Evolutionary conservation across 768 basidiomycete genomes (phyloP).

Genomic region (Paxillus involutus): DNA sequence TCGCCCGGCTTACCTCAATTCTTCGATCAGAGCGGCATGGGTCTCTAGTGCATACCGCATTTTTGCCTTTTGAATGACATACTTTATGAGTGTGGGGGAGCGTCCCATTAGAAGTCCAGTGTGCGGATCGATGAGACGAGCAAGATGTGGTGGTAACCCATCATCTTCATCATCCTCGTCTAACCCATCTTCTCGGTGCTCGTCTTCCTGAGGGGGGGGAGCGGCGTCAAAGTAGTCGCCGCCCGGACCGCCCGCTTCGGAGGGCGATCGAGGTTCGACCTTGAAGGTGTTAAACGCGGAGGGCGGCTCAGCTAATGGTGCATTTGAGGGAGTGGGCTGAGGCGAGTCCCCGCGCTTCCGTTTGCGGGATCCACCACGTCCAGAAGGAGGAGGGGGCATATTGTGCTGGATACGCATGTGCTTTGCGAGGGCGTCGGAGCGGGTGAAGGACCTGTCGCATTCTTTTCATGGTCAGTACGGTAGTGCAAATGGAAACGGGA

Average conservation of each 20-base stretch:
- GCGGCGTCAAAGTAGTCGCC: slow-evolving; percentile 33
- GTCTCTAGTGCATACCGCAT: slow-evolving; percentile 66
- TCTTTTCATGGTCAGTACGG: slow-evolving; percentile 44
- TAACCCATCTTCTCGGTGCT: slow-evolving; percentile 13
- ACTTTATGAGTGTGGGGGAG: slow-evolving; percentile 70
- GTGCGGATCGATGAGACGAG: slow-evolving; percentile 47
- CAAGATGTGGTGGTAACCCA: slow-evolving; percentile 54
- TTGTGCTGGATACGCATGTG: slow-evolving; percentile 91
- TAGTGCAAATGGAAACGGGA: background rate
- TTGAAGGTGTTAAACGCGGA: slow-evolving; percentile 62
- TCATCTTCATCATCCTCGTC: slow-evolving; percentile 41
- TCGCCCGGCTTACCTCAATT: slow-evolving; percentile 42
- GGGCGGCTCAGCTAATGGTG: slow-evolving; percentile 21
- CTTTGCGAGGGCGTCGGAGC: slow-evolving; percentile 90
- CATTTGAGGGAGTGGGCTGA: slow-evolving; percentile 17
- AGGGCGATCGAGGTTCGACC: slow-evolving; percentile 52
- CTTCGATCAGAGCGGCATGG: slow-evolving; percentile 63
- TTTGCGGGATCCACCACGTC: slow-evolving; percentile 67
- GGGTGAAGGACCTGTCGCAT: slow-evolving; percentile 94
- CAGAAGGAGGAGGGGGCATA: slow-evolving; percentile 70
- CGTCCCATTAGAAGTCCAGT: slow-evolving; percentile 70
- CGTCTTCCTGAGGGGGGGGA: slow-evolving; percentile 11
- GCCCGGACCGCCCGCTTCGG: slow-evolving; percentile 31
- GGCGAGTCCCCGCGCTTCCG: slow-evolving; percentile 56
- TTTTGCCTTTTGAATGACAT: slow-evolving; percentile 71